These are phyloP conservation scores for Hevea brasiliensis DNA, from an alignment of 345 rosid species.

Conservation along the genomic window DNA sequence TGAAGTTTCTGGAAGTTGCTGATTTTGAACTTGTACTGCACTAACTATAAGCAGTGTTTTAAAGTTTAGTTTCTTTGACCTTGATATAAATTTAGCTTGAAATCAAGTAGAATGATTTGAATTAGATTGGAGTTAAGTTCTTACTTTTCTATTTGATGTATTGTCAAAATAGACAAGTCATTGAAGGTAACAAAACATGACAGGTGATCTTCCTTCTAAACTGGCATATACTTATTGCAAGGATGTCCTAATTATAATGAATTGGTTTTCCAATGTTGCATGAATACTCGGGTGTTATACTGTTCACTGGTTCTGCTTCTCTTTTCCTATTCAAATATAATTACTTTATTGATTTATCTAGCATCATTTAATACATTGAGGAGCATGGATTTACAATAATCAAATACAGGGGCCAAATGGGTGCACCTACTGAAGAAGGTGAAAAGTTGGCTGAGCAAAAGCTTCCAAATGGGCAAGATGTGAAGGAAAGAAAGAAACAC, in stretches of 20 bases:
- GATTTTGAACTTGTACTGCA: background rate
- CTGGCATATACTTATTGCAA: background rate
- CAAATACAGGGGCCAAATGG: slow-evolving; percentile 78
- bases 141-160: background rate
- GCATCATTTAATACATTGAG: background rate
- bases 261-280: background rate
- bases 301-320: background rate
- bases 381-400: slow-evolving; percentile 6
- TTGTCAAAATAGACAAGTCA: background rate
- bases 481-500: slow-evolving; percentile 30
- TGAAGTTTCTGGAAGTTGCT: background rate
- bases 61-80: background rate
- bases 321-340: background rate
- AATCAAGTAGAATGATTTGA: background rate
- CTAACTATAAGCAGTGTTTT: background rate
- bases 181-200: background rate
- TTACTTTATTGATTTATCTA: background rate
- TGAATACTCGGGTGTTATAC: background rate
- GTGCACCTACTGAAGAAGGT: slow-evolving; percentile 37
- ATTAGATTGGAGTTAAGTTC: background rate
- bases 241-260: background rate
- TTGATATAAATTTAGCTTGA: background rate
- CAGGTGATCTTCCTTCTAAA: background rate
- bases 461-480: slow-evolving; percentile 42
- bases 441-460: slow-evolving; percentile 37